phyloP scores from a whole-genome alignment of 73 alveolate species.

The Effrenium voratum region DNA sequence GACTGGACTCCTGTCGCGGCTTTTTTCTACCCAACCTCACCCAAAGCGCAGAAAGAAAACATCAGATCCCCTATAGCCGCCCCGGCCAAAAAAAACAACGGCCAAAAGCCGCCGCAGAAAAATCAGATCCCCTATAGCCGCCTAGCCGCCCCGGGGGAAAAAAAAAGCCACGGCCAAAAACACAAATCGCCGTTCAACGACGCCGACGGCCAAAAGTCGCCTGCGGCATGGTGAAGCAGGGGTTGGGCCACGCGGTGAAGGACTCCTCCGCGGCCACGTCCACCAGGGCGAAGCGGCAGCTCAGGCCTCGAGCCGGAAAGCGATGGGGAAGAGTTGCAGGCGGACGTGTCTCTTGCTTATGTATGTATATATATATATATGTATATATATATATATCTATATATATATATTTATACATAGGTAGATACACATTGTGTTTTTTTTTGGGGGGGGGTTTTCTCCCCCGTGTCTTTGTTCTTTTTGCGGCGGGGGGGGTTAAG shows the following conservation, averaged over 20 bases:
- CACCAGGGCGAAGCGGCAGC: constrained; percentile 57
- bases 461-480: no score
- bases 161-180: not conserved
- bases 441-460: no score
- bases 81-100: not conserved
- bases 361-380: no score
- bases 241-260: constrained; percentile 80
- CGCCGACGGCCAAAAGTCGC: not conserved
- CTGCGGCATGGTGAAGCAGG: constrained; percentile 80
- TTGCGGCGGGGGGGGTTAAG: no score
- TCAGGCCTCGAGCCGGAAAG: not conserved
- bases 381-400: no score
- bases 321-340: not conserved
- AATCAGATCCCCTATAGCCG: not conserved
- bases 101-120: not conserved
- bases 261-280: not conserved
- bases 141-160: no score
- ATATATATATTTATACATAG: no score
- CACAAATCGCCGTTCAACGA: not conserved
- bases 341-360: no score
- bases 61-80: not conserved
- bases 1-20: no score
- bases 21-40: no score
- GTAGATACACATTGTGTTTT: no score
- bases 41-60: not conserved